Base-by-base conservation (phyloP, 2,329 filamentous ascomycete species). In the Ceratocystis albifundus region DNA sequence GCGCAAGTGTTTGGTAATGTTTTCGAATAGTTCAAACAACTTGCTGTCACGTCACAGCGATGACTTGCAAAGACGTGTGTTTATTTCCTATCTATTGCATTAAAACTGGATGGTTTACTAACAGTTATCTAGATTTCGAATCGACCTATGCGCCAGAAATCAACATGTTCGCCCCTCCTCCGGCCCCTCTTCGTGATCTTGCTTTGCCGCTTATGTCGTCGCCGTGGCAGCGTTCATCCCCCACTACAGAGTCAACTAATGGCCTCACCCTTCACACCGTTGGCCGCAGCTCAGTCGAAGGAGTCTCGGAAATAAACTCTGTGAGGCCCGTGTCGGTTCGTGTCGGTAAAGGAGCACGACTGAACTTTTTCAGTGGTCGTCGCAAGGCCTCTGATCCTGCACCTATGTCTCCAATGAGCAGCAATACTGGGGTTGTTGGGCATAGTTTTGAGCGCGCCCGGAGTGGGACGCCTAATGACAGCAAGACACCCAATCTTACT, bases 1-100 rank as follows among this genome's bases (percentile, higher is more conserved):
- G 71, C 91, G 93, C 77, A 86, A 90, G 69, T 93, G 90, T 71
- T 76, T 97, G 69, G 80, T 80, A 3, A 80, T 86, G 71, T 89
- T 90, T 74, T 81, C 82, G 67, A 84, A 82, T 74, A 85, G 80
- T 77, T 82, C 75, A 48, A 84, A 82, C 74, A 84, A 79, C 74
- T 80, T 77, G 75, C 84, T 83, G 74, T 79, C 75, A 71, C 78
- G 76, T 69, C 78, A 77, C 57, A 78, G 83, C 41, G 80, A 83
- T 72, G 84, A 88, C 73, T 78, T 90, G 45, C 79, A 82, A 68
- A 79, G 79, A 75, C 80, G 88, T 90, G 80, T 77, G 86, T 81
- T 62, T 36, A 20, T 20, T 32, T n/a, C 30, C 28, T n/a, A 25
- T 32, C 20, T n/a, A 15, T 7, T 22, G 6, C 48, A 30, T 25